A percentile compares a stretch with the other conserved stretches of the same genome.
These are phyloP conservation scores for Cryptococcus depauperatus DNA, from an alignment of 1,284 basidiomycete species.

Conservation along the genomic window DNA sequence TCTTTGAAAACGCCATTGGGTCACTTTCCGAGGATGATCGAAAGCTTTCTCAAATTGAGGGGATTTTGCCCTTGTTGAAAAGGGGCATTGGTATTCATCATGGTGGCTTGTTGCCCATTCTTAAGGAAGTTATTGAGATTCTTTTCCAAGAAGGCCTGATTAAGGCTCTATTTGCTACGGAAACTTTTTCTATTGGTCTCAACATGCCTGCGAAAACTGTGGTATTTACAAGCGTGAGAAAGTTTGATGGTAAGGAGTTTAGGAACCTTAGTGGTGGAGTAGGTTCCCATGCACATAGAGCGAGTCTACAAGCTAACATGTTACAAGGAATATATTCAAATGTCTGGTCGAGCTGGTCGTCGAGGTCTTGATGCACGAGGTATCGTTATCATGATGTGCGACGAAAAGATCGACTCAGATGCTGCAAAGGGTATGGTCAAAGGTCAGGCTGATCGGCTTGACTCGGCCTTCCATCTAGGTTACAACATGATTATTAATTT, in stretches of 20 bases:
- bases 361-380: constrained; percentile 97
- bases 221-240: constrained; percentile 84
- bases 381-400: constrained; percentile 99
- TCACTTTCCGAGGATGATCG: constrained; percentile 82
- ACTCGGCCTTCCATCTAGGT: constrained; percentile 96
- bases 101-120: constrained; percentile 89
- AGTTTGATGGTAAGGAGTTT: constrained; percentile 94
- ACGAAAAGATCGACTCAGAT: constrained; percentile 90
- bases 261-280: constrained; percentile 62
- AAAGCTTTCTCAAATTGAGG: constrained; percentile 86
- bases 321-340: constrained; percentile 94
- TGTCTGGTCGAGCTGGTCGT: constrained; percentile 96
- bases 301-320: background rate
- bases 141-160: constrained; percentile 99
- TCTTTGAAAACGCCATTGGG: constrained; percentile 92
- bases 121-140: constrained; percentile 99
- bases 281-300: constrained; percentile 9
- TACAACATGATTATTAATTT: constrained; percentile 99
- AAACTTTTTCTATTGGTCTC: constrained; percentile 97
- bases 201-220: constrained; percentile 99
- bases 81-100: constrained; percentile 99
- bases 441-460: constrained; percentile 91
- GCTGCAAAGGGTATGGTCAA: constrained; percentile 97
- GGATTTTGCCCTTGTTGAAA: constrained; percentile 84
- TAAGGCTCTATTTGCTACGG: constrained; percentile 97